A percentile compares a stretch with the other conserved stretches of the same genome.
Conservation (phyloP, 352 stramenopile species). For the Saprolegnia parasitica region DNA sequence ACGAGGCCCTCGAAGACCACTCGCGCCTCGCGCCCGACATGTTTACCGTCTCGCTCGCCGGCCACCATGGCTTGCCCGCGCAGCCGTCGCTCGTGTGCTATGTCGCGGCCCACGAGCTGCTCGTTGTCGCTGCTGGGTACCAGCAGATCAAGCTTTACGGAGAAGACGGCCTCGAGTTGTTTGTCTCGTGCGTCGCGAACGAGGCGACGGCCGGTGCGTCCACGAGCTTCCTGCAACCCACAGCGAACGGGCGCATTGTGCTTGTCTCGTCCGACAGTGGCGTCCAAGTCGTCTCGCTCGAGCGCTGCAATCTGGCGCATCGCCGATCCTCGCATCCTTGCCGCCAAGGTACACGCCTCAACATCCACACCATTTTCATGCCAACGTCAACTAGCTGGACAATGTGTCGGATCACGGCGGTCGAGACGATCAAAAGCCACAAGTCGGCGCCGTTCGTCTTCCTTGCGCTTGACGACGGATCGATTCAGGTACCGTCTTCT, state of each 20-base stretch:
- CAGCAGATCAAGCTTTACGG: constrained; percentile 68
- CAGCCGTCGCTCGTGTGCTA: constrained; percentile 57
- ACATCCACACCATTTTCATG: not conserved
- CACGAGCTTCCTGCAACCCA: constrained; percentile 47
- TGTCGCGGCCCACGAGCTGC: constrained; percentile 53
- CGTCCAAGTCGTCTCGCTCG: constrained; percentile 32
- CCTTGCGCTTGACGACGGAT: constrained; percentile 61
- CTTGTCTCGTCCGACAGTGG: constrained; percentile 42
- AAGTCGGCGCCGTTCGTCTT: constrained; percentile 62
- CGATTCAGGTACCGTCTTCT: constrained; percentile 41
- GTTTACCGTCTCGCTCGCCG: constrained; percentile 46
- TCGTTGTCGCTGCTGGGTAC: constrained; percentile 61
- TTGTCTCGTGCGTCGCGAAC: constrained; percentile 35
- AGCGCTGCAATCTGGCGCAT: constrained; percentile 24
- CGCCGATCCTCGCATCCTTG: constrained; percentile 2
- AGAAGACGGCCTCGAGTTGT: constrained; percentile 49
- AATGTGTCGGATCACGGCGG: constrained; percentile 49
- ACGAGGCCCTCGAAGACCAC: not conserved
- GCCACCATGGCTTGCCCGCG: constrained; percentile 64
- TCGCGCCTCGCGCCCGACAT: constrained; percentile 36
- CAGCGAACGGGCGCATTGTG: constrained; percentile 59
- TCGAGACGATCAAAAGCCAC: constrained; percentile 58
- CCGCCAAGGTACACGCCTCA: constrained; percentile 1
- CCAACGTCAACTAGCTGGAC: constrained; percentile 48
- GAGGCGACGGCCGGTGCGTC: constrained; percentile 31